Evolutionary conservation across 2,329 filamentous ascomycete genomes (phyloP).

Genomic region (Cadophora gregata): DNA sequence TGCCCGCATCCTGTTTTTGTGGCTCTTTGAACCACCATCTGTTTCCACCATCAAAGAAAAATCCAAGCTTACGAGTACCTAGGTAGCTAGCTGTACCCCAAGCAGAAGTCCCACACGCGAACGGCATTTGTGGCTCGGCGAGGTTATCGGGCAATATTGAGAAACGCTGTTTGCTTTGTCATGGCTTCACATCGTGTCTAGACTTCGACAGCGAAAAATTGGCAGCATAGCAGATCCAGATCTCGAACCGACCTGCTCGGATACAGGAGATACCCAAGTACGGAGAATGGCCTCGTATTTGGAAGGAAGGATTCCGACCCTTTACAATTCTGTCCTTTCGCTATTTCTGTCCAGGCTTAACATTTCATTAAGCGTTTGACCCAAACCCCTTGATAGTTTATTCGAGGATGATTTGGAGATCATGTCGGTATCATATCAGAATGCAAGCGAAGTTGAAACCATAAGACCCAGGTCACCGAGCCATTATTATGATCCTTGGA

Average conservation of each 20-base stretch:
- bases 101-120: conserved; percentile 21
- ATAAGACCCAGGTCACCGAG: not conserved
- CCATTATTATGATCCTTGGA: not conserved
- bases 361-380: conserved; percentile 3
- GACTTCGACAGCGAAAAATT: conserved; percentile 7
- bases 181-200: conserved; percentile 8
- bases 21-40: conserved; percentile 9
- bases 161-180: conserved; percentile 12
- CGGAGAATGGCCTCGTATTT: conserved; percentile 13
- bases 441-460: conserved; percentile 30
- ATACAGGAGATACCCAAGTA: conserved; percentile 1
- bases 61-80: not conserved
- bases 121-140: conserved; percentile 21
- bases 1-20: conserved; percentile 15
- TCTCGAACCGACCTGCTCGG: conserved; percentile 19
- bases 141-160: not conserved
- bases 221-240: conserved; percentile 8
- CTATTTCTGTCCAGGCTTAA: not conserved
- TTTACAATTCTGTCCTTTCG: not conserved
- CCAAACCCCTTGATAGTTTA: conserved; percentile 19
- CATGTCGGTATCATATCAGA: conserved; percentile 16
- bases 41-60: conserved; percentile 17
- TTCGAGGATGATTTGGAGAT: conserved; percentile 26
- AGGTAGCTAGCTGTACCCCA: conserved; percentile 19
- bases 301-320: not conserved